Conservation (phyloP, 2,329 filamentous ascomycete genomes). For the Graphilbum ipis-grandicollis region DNA sequence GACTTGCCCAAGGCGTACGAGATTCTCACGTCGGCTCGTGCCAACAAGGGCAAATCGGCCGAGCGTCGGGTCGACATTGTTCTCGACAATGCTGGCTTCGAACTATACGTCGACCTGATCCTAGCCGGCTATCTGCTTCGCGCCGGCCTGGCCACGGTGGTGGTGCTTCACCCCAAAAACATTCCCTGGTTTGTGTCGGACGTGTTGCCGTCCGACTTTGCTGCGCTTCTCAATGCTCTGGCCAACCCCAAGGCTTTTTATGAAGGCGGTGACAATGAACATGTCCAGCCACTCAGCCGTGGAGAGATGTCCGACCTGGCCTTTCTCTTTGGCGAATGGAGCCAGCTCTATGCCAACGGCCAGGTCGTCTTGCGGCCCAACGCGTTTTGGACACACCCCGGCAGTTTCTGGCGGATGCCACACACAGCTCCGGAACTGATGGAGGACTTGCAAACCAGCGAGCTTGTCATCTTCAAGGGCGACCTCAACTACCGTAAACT, state of each 20-base stretch:
- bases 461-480: slow-evolving; percentile 91
- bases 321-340: slow-evolving; percentile 75
- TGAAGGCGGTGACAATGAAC: slow-evolving; percentile 53
- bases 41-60: neutral
- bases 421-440: slow-evolving; percentile 46
- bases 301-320: slow-evolving; percentile 48
- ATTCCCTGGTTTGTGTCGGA: slow-evolving; percentile 99
- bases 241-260: slow-evolving; percentile 65
- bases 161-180: slow-evolving; percentile 83
- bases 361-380: slow-evolving; percentile 71
- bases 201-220: slow-evolving; percentile 74
- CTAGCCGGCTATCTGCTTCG: slow-evolving; percentile 80
- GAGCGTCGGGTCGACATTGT: slow-evolving; percentile 82
- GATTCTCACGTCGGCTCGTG: slow-evolving; percentile 9
- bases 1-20: slow-evolving; percentile 38
- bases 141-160: slow-evolving; percentile 64
- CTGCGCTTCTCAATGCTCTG: slow-evolving; percentile 65
- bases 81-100: slow-evolving; percentile 92
- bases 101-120: slow-evolving; percentile 88
- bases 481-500: slow-evolving; percentile 94
- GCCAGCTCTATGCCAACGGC: slow-evolving; percentile 61
- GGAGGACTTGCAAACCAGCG: slow-evolving; percentile 63
- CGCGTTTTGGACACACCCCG: slow-evolving; percentile 76
- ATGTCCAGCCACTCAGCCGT: slow-evolving; percentile 44
- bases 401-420: slow-evolving; percentile 80